These are phyloP conservation scores for Strobilomyces confusus DNA, from an alignment of 768 basidiomycete genomes.

Conservation along the genomic window DNA sequence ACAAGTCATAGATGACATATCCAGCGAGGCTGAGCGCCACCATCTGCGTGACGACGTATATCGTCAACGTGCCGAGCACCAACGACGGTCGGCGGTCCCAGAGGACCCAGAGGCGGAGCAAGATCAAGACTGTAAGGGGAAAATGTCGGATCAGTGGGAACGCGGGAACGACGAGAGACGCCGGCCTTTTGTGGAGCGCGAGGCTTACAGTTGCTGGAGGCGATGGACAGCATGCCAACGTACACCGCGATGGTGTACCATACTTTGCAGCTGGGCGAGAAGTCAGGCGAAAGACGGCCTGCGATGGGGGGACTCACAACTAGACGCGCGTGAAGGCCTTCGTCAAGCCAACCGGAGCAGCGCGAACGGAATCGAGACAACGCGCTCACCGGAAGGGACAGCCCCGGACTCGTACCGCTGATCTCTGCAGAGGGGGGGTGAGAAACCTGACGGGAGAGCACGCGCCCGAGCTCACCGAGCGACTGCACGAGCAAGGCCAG, in stretches of 20 bases:
- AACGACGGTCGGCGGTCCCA: conserved; percentile 30
- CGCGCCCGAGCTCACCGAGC: conserved; percentile 23
- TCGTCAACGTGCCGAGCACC: conserved; percentile 26
- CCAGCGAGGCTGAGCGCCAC: conserved; percentile 19
- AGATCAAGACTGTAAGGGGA: conserved; percentile 31
- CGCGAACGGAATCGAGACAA: neutral
- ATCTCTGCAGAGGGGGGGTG: conserved; percentile 14
- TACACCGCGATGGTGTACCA: conserved; percentile 18
- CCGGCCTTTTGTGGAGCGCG: neutral
- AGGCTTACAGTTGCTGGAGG: conserved; percentile 34
- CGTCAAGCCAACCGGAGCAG: neutral
- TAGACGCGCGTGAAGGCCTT: neutral
- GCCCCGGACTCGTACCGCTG: conserved; percentile 12
- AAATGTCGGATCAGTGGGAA: conserved; percentile 1
- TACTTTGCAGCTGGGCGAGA: conserved; percentile 20
- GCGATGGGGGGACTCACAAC: conserved; percentile 13
- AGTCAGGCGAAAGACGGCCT: neutral
- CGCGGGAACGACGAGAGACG: neutral
- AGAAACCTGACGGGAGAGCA: neutral
- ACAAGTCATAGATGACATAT: conserved; percentile 25
- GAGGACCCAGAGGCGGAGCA: conserved; percentile 39
- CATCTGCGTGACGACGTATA: conserved; percentile 31
- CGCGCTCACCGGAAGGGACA: conserved; percentile 16
- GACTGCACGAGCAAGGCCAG: conserved; percentile 27
- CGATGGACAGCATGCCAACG: conserved; percentile 35